Percentiles rank a stretch among this genome's conserved stretches.
These are phyloP conservation scores for Starmerella scarabaei DNA, from an alignment of 805 yeast genomes.

Conservation along the genomic window DNA sequence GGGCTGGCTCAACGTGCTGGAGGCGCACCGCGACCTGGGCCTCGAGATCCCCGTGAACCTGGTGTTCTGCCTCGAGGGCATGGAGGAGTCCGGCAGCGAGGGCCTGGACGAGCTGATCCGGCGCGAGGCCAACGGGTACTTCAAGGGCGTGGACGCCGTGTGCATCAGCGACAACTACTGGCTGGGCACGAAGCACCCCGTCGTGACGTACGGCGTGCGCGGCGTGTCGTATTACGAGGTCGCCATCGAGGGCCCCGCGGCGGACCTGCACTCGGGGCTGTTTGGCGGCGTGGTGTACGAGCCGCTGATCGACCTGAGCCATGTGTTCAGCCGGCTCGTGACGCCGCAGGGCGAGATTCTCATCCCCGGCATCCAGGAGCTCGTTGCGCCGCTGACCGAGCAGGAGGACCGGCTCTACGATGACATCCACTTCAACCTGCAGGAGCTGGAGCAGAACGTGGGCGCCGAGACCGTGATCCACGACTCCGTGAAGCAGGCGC, in stretches of 20 bases:
- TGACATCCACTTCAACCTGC: conserved; percentile 68
- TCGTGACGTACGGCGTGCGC: conserved; percentile 91
- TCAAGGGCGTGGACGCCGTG: conserved; percentile 82
- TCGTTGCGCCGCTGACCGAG: conserved; percentile 88
- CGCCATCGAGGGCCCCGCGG: conserved; percentile 76
- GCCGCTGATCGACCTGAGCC: conserved; percentile 87
- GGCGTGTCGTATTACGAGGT: conserved; percentile 91
- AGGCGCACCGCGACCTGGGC: conserved; percentile 78
- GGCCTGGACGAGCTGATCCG: conserved; percentile 80
- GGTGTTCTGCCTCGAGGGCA: conserved; percentile 90
- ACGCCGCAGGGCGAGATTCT: conserved; percentile 68
- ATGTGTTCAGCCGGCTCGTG: conserved; percentile 65
- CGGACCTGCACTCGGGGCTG: conserved; percentile 93
- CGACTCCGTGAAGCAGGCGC: conserved; percentile 65
- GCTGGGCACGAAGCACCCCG: conserved; percentile 96
- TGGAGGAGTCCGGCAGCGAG: conserved; percentile 96
- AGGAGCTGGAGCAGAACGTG: conserved; percentile 74
- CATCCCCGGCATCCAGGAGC: conserved; percentile 79
- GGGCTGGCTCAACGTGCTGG: conserved; percentile 88
- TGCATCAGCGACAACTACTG: conserved; percentile 96
- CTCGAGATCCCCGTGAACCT: conserved; percentile 87
- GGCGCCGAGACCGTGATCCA: conserved; percentile 78
- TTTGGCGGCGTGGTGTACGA: conserved; percentile 97
- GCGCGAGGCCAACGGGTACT: conserved; percentile 63
- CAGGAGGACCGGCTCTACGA: conserved; percentile 71